Percentiles rank a stretch among this genome's conserved stretches.
Evolutionary conservation across 1,284 basidiomycete genomes (phyloP).

Genomic region (Naganishia liquefaciens): DNA sequence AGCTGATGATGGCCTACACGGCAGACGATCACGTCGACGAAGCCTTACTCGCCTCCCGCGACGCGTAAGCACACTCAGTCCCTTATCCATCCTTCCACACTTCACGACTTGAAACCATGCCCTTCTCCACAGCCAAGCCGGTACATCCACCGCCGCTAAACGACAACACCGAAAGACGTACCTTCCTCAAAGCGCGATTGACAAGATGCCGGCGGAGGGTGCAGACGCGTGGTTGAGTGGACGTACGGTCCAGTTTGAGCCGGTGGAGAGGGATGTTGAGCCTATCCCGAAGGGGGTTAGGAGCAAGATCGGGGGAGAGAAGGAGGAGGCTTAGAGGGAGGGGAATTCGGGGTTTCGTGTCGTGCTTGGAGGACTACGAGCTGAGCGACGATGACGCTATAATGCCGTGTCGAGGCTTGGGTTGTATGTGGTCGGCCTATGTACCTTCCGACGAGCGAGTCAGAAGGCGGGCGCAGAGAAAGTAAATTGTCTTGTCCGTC

Average conservation of each 20-base stretch:
- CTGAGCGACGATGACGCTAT: too few species aligned
- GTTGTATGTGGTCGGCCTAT: too few species aligned
- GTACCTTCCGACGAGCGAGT: too few species aligned
- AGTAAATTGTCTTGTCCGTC: too few species aligned
- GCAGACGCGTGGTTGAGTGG: conserved; percentile 56
- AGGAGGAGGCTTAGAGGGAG: conserved; percentile 22
- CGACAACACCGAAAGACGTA: conserved; percentile 52
- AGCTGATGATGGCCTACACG: conserved; percentile 59
- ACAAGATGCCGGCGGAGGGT: conserved; percentile 41
- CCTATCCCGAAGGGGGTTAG: neutral
- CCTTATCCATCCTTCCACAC: neutral
- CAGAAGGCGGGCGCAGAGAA: too few species aligned
- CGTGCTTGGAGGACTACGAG: too few species aligned
- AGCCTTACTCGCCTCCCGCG: conserved; percentile 50
- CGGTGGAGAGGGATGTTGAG: conserved; percentile 35
- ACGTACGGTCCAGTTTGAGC: conserved; percentile 43
- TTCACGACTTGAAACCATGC: neutral
- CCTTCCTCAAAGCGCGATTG: conserved; percentile 53
- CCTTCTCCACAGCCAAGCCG: conserved; percentile 40
- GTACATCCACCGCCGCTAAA: conserved; percentile 53
- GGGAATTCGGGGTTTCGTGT: too few species aligned
- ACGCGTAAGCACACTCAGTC: conserved; percentile 44
- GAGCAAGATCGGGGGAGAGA: conserved; percentile 13
- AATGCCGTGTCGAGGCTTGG: too few species aligned
- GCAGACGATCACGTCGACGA: conserved; percentile 52